A percentile compares a stretch with the other conserved stretches of the same genome.
These are phyloP conservation scores for Venturia carpophila DNA, from an alignment of 2,329 filamentous ascomycete genomes.

Conservation along the genomic window DNA sequence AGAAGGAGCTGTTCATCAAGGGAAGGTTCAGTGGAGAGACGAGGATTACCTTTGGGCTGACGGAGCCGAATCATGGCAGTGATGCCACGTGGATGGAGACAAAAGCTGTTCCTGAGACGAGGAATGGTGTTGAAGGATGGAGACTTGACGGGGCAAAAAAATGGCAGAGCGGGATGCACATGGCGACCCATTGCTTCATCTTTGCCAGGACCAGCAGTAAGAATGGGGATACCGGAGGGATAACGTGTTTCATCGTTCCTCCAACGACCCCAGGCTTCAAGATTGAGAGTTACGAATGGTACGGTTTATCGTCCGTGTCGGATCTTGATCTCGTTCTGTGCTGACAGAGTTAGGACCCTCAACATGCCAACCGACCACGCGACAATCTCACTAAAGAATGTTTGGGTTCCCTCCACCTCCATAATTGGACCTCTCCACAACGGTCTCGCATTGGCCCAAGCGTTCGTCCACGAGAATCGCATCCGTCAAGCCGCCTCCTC, in stretches of 20 bases:
- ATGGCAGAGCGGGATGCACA: constrained; percentile 59
- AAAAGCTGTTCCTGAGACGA: constrained; percentile 38
- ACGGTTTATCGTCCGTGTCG: too few relatives aligned
- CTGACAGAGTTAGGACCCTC: constrained; percentile 40
- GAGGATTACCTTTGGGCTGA: constrained; percentile 53
- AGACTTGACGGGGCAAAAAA: constrained; percentile 53
- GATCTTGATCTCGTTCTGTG: too few relatives aligned
- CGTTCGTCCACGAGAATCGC: constrained; percentile 58
- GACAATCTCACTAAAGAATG: constrained; percentile 49
- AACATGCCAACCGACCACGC: constrained; percentile 62
- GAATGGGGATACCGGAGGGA: constrained; percentile 47
- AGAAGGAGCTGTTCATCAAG: constrained; percentile 47
- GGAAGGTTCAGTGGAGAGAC: constrained; percentile 47
- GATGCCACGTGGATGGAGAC: constrained; percentile 58
- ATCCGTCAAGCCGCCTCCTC: constrained; percentile 57
- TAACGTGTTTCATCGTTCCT: constrained; percentile 55
- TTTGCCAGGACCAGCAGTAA: constrained; percentile 52
- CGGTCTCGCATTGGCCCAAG: constrained; percentile 54
- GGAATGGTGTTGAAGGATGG: constrained; percentile 42
- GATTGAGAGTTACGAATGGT: constrained; percentile 52
- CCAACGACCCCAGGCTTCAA: constrained; percentile 44
- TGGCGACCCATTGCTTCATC: constrained; percentile 53
- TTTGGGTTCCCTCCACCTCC: constrained; percentile 47
- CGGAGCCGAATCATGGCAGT: constrained; percentile 54
- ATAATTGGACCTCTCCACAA: constrained; percentile 47